Percentiles rank a stretch among this genome's conserved stretches.
Evolutionary conservation across 352 stramenopile genomes (phyloP).

Genomic region (Thraustochytrium striatum): DNA sequence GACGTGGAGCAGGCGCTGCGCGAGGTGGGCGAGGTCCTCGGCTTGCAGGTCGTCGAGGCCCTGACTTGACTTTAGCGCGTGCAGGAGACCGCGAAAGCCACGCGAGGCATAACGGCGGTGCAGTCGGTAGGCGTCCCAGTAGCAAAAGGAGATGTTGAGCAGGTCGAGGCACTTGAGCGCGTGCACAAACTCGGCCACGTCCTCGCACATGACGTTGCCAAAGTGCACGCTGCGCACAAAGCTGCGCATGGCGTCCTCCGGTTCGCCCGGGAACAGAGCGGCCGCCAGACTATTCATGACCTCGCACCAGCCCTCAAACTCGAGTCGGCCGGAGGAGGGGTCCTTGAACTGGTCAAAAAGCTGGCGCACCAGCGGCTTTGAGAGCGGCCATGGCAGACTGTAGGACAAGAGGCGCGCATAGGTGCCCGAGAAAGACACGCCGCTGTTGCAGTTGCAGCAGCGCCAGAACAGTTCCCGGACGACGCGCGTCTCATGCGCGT

Average conservation of each 20-base stretch:
- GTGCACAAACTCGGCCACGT: conserved; percentile 25
- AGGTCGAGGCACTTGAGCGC: conserved; percentile 1
- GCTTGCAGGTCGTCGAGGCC: not conserved
- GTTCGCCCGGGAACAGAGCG: not conserved
- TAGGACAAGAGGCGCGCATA: conserved; percentile 28
- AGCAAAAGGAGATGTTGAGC: conserved; percentile 45
- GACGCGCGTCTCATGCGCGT: not conserved
- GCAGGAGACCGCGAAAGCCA: conserved; percentile 29
- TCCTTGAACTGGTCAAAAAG: not conserved
- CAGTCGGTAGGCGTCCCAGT: conserved; percentile 29
- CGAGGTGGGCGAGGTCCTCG: conserved; percentile 24
- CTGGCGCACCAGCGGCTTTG: not conserved
- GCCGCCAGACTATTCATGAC: not conserved
- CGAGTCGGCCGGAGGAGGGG: not conserved
- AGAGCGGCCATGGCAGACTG: conserved; percentile 4
- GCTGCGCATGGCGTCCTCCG: conserved; percentile 9
- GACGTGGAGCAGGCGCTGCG: conserved; percentile 12
- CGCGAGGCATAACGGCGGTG: conserved; percentile 25
- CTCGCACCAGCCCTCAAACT: conserved; percentile 8
- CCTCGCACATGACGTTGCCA: not conserved
- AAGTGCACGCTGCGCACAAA: conserved; percentile 21
- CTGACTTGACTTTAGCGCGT: not conserved
- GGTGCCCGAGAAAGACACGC: conserved; percentile 12
- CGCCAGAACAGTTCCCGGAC: not conserved
- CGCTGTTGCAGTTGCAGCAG: conserved; percentile 9